Evolutionary conservation across 192 early-diverging fungal genomes (phyloP), one percentile per base, ranked within the genome.

Genomic region (Lunasporangiospora selenospora): DNA sequence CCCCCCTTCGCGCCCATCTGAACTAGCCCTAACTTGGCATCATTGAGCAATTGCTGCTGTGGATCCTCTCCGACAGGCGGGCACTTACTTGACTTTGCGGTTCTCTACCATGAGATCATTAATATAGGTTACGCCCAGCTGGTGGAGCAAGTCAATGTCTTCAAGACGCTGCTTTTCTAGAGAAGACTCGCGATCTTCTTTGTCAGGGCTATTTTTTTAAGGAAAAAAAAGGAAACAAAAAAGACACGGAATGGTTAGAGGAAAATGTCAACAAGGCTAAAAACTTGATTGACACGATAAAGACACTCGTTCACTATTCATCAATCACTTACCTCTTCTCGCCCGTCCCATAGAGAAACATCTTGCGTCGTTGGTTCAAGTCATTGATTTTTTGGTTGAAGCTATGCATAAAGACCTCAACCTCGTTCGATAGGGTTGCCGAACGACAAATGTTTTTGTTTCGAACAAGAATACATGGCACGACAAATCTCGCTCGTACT

Each of bases 41-140:
- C n/a, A n/a, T n/a, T n/a, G n/a, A n/a, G n/a, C n/a, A n/a, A n/a
- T n/a, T n/a, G n/a, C n/a, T n/a, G n/a, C n/a, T n/a, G n/a, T n/a
- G n/a, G n/a, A n/a, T n/a, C n/a, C n/a, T n/a, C n/a, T n/a, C n/a
- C n/a, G n/a, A n/a, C n/a, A n/a, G n/a, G n/a, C n/a, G 1, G 4
- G 10, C 5, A 30, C 69, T 38, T 76, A 76, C 73, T 76, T 76
- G 73, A 76, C 73, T 76, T 76, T 76, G 33, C 73, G 73, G 23
- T 76, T 76, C 52, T 76, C 73, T 0, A 76, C 73, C 73, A 76
- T 76, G 21, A 76, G 63, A 33, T 76, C 73, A 19, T 67, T 67
- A 43, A 76, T 76, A 23, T 76, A 65, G 16, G 73, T 55, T 23
- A 76, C 73, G 8, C 65, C 65, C 6, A 76, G 44, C n/a, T 65